These are phyloP conservation scores for Camelina laxa DNA, from an alignment of 345 rosid genomes.

Conservation along the genomic window DNA sequence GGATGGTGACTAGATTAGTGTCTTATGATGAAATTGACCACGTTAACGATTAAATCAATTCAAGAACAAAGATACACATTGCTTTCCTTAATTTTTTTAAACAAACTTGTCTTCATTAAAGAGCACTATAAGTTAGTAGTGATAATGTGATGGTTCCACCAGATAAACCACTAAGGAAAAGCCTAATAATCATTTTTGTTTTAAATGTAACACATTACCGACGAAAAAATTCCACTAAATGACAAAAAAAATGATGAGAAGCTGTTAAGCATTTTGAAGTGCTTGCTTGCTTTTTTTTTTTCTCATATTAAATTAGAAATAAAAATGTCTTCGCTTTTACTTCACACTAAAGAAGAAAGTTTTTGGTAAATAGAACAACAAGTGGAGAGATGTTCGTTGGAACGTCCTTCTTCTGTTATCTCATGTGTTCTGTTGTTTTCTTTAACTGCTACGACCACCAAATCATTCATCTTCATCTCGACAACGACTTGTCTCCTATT, in stretches of 20 bases:
- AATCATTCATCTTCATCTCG: conserved; percentile 8
- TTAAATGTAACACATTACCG: background rate
- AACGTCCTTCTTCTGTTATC: conserved; percentile 23
- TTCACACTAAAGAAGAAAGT: conserved; percentile 36
- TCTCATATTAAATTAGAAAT: background rate
- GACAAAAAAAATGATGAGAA: conserved; percentile 20
- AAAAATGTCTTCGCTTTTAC: conserved; percentile 42
- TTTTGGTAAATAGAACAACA: conserved; percentile 30
- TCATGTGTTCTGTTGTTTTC: conserved; percentile 34
- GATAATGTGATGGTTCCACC: background rate
- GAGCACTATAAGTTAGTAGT: no score
- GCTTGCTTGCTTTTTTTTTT: background rate
- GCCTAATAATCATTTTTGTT: background rate
- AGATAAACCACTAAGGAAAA: no score
- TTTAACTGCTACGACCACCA: conserved; percentile 9
- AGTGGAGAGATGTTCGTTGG: conserved; percentile 36
- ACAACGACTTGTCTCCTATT: conserved; percentile 34
- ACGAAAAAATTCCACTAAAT: background rate
- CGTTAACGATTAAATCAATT: background rate
- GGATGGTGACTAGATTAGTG: conserved; percentile 41
- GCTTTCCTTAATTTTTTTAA: no score
- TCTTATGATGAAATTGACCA: conserved; percentile 17
- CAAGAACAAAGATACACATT: no score
- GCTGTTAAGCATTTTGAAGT: background rate
- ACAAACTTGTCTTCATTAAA: no score